These are phyloP conservation scores for Galerina marginata DNA, from an alignment of 768 basidiomycete species.

Conservation along the genomic window DNA sequence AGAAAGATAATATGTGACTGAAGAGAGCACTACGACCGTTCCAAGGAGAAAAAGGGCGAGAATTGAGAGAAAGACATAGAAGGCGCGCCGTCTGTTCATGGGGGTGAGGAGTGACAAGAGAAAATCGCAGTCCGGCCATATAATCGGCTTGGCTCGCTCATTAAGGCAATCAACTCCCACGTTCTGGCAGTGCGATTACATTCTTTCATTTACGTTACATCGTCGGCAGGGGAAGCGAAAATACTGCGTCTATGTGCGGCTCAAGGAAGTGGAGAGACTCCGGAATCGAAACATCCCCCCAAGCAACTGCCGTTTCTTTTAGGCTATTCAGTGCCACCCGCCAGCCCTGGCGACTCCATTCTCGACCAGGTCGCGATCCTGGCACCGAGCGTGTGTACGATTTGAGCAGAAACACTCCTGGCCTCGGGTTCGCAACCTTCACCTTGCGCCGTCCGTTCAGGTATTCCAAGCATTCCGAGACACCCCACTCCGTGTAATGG, in stretches of 20 bases:
- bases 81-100: constrained; percentile 52
- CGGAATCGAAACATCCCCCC: constrained; percentile 57
- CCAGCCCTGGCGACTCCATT: constrained; percentile 79
- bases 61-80: constrained; percentile 50
- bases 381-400: constrained; percentile 42
- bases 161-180: no score
- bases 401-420: constrained; percentile 49
- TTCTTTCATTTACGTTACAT: neutral
- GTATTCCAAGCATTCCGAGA: constrained; percentile 62
- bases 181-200: no score
- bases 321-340: constrained; percentile 53
- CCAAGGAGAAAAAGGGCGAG: constrained; percentile 83
- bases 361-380: constrained; percentile 71
- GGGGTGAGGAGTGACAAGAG: constrained; percentile 13
- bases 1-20: constrained; percentile 87
- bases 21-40: constrained; percentile 90
- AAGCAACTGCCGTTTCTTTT: constrained; percentile 51
- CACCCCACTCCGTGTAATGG: constrained; percentile 54
- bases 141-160: no score
- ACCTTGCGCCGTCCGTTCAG: constrained; percentile 34
- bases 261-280: constrained; percentile 55
- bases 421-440: constrained; percentile 42
- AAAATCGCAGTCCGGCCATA: neutral
- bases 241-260: constrained; percentile 53
- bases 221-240: constrained; percentile 34